These are phyloP conservation scores for Cucurbitaria berberidis DNA, from an alignment of 2,329 filamentous ascomycete genomes.

Conservation along the genomic window DNA sequence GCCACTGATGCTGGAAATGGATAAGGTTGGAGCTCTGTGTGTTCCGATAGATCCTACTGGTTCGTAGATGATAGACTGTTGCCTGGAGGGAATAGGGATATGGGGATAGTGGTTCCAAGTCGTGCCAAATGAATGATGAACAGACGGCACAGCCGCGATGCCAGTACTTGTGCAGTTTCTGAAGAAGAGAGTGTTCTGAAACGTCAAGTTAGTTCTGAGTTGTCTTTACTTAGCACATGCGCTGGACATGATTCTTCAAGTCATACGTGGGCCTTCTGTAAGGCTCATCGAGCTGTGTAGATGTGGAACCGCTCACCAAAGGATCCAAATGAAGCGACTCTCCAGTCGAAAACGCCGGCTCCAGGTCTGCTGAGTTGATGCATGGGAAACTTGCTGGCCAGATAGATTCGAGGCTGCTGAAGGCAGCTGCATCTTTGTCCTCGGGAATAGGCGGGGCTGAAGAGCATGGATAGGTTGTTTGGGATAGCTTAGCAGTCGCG, in stretches of 20 bases:
- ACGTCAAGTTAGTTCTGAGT: background rate
- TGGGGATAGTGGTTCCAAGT: background rate
- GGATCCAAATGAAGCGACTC: constrained; percentile 5
- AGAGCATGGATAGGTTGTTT: background rate
- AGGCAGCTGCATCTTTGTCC: background rate
- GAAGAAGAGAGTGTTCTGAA: background rate
- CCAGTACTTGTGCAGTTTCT: background rate
- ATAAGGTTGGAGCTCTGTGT: background rate
- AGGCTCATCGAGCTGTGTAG: constrained; percentile 8
- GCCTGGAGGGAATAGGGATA: background rate
- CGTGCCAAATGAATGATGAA: background rate
- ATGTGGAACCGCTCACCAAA: constrained; percentile 19
- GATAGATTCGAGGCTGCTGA: background rate
- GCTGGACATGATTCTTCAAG: background rate
- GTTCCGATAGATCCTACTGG: background rate
- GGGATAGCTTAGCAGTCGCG: background rate
- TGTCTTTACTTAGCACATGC: background rate
- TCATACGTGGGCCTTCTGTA: background rate
- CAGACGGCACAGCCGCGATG: background rate
- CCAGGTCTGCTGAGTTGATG: background rate
- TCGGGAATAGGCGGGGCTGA: background rate
- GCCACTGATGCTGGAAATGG: background rate
- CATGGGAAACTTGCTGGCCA: background rate
- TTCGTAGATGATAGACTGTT: background rate
- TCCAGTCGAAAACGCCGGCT: background rate